Evolutionary conservation across 495 filamentous ascomycete species (phyloP).

Genomic region (Penicillium parvum): DNA sequence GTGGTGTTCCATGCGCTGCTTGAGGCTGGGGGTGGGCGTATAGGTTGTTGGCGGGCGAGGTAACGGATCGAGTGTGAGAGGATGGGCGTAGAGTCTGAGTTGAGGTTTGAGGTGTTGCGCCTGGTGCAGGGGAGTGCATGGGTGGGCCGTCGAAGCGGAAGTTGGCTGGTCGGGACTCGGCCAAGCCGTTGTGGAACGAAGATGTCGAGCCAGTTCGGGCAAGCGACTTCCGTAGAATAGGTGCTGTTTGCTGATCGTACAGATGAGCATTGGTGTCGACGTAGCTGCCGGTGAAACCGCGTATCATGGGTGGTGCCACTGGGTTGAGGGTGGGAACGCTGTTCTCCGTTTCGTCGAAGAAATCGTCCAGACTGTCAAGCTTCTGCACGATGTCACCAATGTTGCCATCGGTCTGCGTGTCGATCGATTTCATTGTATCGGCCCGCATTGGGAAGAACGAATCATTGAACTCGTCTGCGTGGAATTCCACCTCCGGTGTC

Average conservation of each 20-base stretch:
- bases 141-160: slow-evolving; percentile 57
- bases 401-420: slow-evolving; percentile 69
- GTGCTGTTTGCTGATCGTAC: slow-evolving; percentile 90
- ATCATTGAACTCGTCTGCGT: slow-evolving; percentile 78
- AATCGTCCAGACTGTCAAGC: slow-evolving; percentile 89
- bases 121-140: slow-evolving; percentile 50
- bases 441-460: slow-evolving; percentile 76
- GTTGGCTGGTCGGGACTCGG: slow-evolving; percentile 60
- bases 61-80: slow-evolving; percentile 68
- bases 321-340: slow-evolving; percentile 43
- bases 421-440: slow-evolving; percentile 89
- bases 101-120: slow-evolving; percentile 19
- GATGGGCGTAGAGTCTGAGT: slow-evolving; percentile 43
- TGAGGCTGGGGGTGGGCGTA: slow-evolving; percentile 35
- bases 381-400: slow-evolving; percentile 85
- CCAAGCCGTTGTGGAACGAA: slow-evolving; percentile 86
- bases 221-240: slow-evolving; percentile 81
- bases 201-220: slow-evolving; percentile 63
- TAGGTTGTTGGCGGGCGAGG: slow-evolving; percentile 60
- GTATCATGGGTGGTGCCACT: slow-evolving; percentile 50
- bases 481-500: slow-evolving; percentile 87
- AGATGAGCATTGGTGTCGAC: slow-evolving; percentile 77
- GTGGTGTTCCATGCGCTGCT: slow-evolving; percentile 23
- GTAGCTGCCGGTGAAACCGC: slow-evolving; percentile 58
- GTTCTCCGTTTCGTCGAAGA: slow-evolving; percentile 70